Evolutionary conservation across 164 flowering plant genomes (phyloP).

Genomic region (Umbilicus rupestris): DNA sequence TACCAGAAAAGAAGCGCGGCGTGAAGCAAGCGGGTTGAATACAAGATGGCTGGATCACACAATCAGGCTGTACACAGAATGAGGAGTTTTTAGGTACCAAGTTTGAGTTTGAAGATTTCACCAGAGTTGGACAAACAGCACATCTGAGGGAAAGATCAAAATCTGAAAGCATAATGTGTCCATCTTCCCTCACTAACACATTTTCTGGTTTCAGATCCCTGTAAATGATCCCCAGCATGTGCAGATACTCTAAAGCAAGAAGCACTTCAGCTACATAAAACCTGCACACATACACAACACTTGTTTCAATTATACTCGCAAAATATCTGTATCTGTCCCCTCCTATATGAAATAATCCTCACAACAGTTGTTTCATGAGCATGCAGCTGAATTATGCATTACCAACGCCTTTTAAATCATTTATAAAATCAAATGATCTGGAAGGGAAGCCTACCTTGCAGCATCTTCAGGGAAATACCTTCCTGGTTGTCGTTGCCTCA

Average conservation of each 20-base stretch:
- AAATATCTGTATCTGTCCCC: background rate
- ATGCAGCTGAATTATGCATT: background rate
- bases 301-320: background rate
- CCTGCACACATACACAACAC: slow-evolving; percentile 27
- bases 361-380: too few species aligned
- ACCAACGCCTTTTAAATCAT: background rate
- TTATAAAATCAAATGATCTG: background rate
- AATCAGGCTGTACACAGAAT: slow-evolving; percentile 56
- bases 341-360: too few species aligned
- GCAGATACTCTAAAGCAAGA: slow-evolving; percentile 87
- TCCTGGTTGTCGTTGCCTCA: slow-evolving; percentile 7
- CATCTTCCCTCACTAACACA: slow-evolving; percentile 81
- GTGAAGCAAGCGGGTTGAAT: slow-evolving; percentile 70
- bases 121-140: slow-evolving; percentile 64
- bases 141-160: slow-evolving; percentile 85
- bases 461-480: slow-evolving; percentile 10
- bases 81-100: slow-evolving; percentile 42
- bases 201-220: slow-evolving; percentile 94
- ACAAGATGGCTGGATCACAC: slow-evolving; percentile 62
- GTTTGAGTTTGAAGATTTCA: slow-evolving; percentile 38
- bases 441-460: slow-evolving; percentile 5
- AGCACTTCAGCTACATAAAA: slow-evolving; percentile 93
- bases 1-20: slow-evolving; percentile 52
- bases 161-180: slow-evolving; percentile 95
- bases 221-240: slow-evolving; percentile 94